Evolutionary conservation across 176 grass and related monocot species (phyloP), one percentile per base, ranked within the genome.

Genomic region (Hyparrhenia diplandra): DNA sequence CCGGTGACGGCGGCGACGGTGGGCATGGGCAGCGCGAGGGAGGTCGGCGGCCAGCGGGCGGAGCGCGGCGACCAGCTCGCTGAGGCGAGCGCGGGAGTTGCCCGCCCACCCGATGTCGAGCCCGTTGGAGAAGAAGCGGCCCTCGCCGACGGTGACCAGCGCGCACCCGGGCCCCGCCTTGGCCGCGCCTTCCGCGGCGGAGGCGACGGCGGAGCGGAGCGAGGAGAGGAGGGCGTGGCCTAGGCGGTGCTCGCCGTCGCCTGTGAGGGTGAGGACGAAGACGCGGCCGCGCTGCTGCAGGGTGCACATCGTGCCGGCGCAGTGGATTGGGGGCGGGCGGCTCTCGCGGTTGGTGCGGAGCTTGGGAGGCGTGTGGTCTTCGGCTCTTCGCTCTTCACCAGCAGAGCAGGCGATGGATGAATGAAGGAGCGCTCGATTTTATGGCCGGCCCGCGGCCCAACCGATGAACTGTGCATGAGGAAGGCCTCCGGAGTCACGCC

Each of bases 121-220:
- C 1, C 95, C 95, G 75, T 98, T 98, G 78, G 95, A 98, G 88
- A 98, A 98, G 88, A 98, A 98, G 5, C 90, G 88, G 43, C 92
- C 95, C 85, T 98, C 95, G 42, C 78, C 90, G 64, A 86, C 82
- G 30, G 87, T 92, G 32, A 98, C 88, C 31, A 98, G 92, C 35
- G 90, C 95, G 2, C 75, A 39, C 8, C 81, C 86, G 11, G 80
- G 71, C 28, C 61, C 83, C 14, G 80, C 72, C 20, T 47, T 13
- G 28, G 83, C 74, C 14, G 77, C 71, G 20, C 57, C 84, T 0
- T 42, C 78, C 1, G 54, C 32, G 68, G 64, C 76, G 18, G 54
- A 34, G 45, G 83, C 40, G 29, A 98, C 67, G 4, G 92, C 86
- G 10, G 95, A 76, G 43, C 84, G 92, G 69, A 98, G 16, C 30